Evolutionary conservation across 805 yeast species (phyloP), one percentile per base, ranked within the genome.

Genomic region (Lachancea meyersii): DNA sequence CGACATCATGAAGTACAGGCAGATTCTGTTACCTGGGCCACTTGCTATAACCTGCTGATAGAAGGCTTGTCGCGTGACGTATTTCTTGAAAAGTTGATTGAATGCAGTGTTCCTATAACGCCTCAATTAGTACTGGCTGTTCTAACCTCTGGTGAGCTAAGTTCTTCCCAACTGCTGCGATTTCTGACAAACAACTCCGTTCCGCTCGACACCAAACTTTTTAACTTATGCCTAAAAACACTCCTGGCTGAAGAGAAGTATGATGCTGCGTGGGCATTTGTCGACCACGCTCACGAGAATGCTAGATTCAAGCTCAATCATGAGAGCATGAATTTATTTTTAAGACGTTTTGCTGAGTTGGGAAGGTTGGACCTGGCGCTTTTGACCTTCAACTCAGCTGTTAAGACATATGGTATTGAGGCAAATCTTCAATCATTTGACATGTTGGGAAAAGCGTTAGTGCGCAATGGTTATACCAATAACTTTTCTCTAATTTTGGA

Each of bases 1-100:
- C 41, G 54, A 22, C 38, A 40, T 3, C 39, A 48, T 17, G 35
- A 46, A 0, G 39, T 69, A 1, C 36, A 48, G 2, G 69, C 70
- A 0, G 69, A 71, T 48, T 31, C 64, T 1, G 50, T 53, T 1
- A 70, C 76, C 0, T 70, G 73, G 70, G 54, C 60, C 14, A 45
- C 64, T 3, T 50, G 69, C 9, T 64, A 60, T 44, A 49, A 55
- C 13, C 44, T 67, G 9, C 40, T 70, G 13, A 52, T 54, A 10
- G 71, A 68, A 38, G 60, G 57, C 34, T 43, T 54, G 2, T 61
- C 69, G n/a, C 61, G 63, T 34, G 51, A 55, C 3, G 39, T 58
- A 1, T 54, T 65, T 32, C 31, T 68, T 6, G 58, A 60, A 33
- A 61, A 60, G 26, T 57, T 72, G 59, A 40, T 50, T 4, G 48